Conservation (phyloP, 257 asterid genomes). For the Scutellaria barbata region DNA sequence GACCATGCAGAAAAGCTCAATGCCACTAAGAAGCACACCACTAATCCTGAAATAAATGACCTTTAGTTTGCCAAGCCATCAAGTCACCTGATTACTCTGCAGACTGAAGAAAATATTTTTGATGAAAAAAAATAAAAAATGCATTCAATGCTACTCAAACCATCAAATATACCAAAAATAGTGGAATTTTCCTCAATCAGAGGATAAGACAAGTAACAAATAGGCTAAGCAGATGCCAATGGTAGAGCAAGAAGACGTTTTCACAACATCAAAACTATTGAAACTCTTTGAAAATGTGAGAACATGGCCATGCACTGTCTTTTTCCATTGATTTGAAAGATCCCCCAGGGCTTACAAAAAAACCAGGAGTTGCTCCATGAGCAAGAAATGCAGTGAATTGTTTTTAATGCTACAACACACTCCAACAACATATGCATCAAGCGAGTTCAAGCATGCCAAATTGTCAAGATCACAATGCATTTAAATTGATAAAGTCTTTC, state of each 20-base stretch:
- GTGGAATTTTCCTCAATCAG: slow-evolving; percentile 11
- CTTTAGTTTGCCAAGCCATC: slow-evolving; percentile 9
- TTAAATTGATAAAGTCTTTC: neutral
- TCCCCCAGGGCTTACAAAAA: neutral
- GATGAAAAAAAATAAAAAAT: neutral
- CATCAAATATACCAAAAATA: neutral
- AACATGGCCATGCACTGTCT: slow-evolving; percentile 10
- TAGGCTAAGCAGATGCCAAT: slow-evolving; percentile 21
- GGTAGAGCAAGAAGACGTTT: neutral
- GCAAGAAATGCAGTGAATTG: neutral
- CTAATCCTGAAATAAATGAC: neutral
- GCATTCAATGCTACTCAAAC: slow-evolving; percentile 2
- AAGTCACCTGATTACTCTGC: neutral
- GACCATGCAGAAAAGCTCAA: neutral
- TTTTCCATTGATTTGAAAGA: slow-evolving; percentile 20
- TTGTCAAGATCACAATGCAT: neutral
- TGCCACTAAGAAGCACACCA: neutral
- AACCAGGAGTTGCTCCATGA: neutral
- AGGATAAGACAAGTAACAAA: slow-evolving; percentile 19
- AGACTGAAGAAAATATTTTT: neutral
- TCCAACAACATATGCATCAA: slow-evolving; percentile 10
- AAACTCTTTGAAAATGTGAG: slow-evolving; percentile 8
- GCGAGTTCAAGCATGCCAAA: neutral
- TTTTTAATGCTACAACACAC: neutral
- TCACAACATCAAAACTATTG: slow-evolving; percentile 21